Evolutionary conservation across 2,329 filamentous ascomycete genomes (phyloP), one percentile per base, ranked within the genome.

Genomic region (Venturia asperata): DNA sequence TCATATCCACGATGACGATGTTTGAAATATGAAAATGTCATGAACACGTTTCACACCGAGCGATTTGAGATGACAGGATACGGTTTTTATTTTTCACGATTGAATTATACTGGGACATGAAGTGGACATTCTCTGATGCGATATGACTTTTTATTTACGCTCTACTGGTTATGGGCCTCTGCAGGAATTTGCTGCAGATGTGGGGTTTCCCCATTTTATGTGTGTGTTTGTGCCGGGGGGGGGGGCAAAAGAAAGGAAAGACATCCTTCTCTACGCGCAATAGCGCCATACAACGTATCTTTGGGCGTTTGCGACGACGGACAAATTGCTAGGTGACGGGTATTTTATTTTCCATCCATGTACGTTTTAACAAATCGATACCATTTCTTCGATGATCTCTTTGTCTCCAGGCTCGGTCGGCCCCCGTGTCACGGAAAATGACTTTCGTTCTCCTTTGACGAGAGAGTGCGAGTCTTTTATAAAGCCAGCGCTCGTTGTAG

Each of bases 61-160:
- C 15, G 52, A 58, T 58, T 58, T 58, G 52, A 58, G 30, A 58
- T 27, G 52, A 58, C 52, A 37, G 52, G 52, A 58, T 58, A 58
- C 30, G 52, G 37, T n/a, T n/a, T 58, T 39, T 58, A 56, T 58
- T 39, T 58, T 58, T 15, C 37, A 58, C 11, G 52, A 58, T 13
- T n/a, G 27, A n/a, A n/a, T n/a, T n/a, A 58, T 58, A 37, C 52
- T 58, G 27, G 27, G 17, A 37, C 30, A 34, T 58, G 30, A 37
- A 15, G 21, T 11, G 52, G 30, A 5, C n/a, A n/a, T 15, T 56
- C 34, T 30, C 19, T 37, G 27, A n/a, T 37, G 52, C 27, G 52
- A 34, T 34, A 34, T 17, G 19, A 27, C n/a, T 56, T n/a, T 2
- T 19, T 56, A 24, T 27, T 58, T 27, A 2, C 37, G 52, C 19